phyloP scores from a whole-genome alignment of 345 rosid species.

The Nephelium lappaceum region DNA sequence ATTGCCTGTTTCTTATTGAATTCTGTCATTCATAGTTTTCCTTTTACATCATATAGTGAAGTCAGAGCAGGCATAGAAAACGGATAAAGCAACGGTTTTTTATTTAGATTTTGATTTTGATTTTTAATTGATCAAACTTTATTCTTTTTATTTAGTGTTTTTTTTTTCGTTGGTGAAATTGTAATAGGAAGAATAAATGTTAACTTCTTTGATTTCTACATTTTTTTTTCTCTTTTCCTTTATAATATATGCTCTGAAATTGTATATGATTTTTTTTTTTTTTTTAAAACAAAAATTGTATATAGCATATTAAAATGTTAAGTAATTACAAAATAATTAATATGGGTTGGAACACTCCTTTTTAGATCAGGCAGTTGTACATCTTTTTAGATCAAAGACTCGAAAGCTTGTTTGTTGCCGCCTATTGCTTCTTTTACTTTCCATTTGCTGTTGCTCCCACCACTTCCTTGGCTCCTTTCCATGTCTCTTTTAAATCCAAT shows the following conservation, averaged over 20 bases:
- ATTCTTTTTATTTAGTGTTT: not conserved
- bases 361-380: no score
- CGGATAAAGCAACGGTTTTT: not conserved
- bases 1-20: slow-evolving; percentile 12
- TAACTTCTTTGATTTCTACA: not conserved
- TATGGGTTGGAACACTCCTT: no score
- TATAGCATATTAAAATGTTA: no score
- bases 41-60: not conserved
- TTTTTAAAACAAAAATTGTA: no score
- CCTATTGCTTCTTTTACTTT: slow-evolving; percentile 77
- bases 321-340: no score
- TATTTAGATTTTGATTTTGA: not conserved
- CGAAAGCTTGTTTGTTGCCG: slow-evolving; percentile 76
- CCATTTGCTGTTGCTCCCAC: slow-evolving; percentile 31
- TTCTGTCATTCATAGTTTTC: not conserved
- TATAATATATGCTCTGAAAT: no score
- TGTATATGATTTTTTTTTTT: no score
- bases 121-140: not conserved
- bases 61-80: not conserved
- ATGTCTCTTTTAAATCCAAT: not conserved
- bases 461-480: slow-evolving; percentile 22
- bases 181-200: not conserved
- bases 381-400: no score
- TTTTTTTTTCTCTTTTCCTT: no score
- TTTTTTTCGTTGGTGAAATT: not conserved